These are phyloP conservation scores for Salix koriyanagi DNA, from an alignment of 345 rosid species.

Conservation along the genomic window DNA sequence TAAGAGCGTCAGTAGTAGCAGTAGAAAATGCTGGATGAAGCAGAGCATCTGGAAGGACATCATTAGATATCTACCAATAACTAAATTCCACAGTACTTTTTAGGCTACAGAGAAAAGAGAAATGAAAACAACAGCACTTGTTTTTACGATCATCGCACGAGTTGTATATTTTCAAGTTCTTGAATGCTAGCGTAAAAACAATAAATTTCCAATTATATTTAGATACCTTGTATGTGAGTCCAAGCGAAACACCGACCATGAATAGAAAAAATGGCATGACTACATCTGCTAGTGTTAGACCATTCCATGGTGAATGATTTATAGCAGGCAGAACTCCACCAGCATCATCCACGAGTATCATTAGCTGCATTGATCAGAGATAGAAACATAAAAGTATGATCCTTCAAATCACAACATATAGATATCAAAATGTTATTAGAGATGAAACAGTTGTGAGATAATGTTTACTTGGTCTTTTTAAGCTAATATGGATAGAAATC, in stretches of 20 bases:
- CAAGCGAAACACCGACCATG: constrained; percentile 80
- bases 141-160: not conserved
- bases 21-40: not conserved
- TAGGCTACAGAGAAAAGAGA: not conserved
- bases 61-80: too few species aligned
- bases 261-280: constrained; percentile 95
- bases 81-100: not conserved
- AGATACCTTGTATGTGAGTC: constrained; percentile 68
- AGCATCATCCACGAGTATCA: constrained; percentile 80
- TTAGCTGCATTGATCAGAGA: constrained; percentile 53
- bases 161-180: not conserved
- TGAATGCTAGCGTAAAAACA: not conserved
- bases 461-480: not conserved
- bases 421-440: not conserved
- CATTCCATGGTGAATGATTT: constrained; percentile 93
- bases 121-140: not conserved
- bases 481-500: not conserved
- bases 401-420: not conserved
- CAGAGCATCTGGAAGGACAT: not conserved
- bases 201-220: constrained; percentile 6
- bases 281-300: constrained; percentile 79
- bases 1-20: too few species aligned
- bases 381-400: not conserved
- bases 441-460: not conserved
- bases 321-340: constrained; percentile 77